Evolutionary conservation across 2,329 filamentous ascomycete genomes (phyloP).

Genomic region (Cladophialophora psammophila): DNA sequence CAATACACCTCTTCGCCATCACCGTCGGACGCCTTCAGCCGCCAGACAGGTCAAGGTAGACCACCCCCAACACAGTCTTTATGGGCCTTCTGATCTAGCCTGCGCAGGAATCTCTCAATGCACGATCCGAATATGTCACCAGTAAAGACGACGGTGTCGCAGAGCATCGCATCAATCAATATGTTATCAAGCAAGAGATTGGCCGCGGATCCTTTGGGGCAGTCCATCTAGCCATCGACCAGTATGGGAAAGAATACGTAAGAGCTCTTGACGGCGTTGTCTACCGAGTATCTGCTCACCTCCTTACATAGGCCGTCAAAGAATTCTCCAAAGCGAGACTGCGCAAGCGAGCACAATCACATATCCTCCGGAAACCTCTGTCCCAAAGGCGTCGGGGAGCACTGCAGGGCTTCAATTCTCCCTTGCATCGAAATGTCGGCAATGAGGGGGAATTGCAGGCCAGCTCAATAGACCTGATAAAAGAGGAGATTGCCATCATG

Average conservation of each 20-base stretch:
- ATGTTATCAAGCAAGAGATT: slow-evolving; percentile 91
- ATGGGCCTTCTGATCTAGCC: slow-evolving; percentile 18
- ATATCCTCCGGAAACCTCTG: slow-evolving; percentile 75
- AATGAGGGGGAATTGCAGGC: slow-evolving; percentile 53
- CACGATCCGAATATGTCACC: slow-evolving; percentile 82
- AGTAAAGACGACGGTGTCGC: slow-evolving; percentile 82
- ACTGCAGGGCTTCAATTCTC: slow-evolving; percentile 66
- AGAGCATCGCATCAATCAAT: slow-evolving; percentile 92
- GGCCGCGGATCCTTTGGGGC: slow-evolving; percentile 95
- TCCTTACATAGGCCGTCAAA: slow-evolving; percentile 77
- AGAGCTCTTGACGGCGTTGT: slow-evolving; percentile 47
- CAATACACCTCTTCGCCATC: slow-evolving; percentile 70
- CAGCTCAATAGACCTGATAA: slow-evolving; percentile 83
- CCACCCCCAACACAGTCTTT: slow-evolving; percentile 1
- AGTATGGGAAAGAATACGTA: slow-evolving; percentile 93
- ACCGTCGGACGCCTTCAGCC: slow-evolving; percentile 66
- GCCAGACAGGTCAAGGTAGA: slow-evolving; percentile 68
- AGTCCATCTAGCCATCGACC: slow-evolving; percentile 88
- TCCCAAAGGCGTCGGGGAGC: slow-evolving; percentile 60
- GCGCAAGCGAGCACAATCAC: slow-evolving; percentile 87
- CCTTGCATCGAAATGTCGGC: slow-evolving; percentile 66
- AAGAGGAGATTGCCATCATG: slow-evolving; percentile 98
- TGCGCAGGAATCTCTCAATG: slow-evolving; percentile 84
- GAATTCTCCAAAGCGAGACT: slow-evolving; percentile 91
- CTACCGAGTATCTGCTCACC: slow-evolving; percentile 14